A percentile compares a stretch with the other conserved stretches of the same genome.
phyloP scores from a whole-genome alignment of 306 rosid genomes.

The Elaeagnus macrophylla region DNA sequence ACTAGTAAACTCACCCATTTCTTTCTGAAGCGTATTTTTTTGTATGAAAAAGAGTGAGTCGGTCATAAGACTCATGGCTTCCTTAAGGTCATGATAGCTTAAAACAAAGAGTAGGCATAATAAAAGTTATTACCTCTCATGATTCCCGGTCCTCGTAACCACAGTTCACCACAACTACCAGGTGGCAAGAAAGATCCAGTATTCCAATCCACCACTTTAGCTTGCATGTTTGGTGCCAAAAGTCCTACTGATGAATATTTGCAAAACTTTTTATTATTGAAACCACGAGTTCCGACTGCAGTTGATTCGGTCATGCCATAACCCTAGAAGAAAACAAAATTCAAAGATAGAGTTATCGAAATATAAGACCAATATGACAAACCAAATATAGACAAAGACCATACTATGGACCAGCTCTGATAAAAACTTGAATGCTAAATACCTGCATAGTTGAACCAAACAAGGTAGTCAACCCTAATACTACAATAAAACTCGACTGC shows the following conservation, averaged over 20 bases:
- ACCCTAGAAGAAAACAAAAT: conserved; percentile 36
- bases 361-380: neutral
- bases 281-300: conserved; percentile 77
- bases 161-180: conserved; percentile 65
- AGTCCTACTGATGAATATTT: conserved; percentile 68
- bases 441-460: no score
- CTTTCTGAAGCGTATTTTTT: no score
- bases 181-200: conserved; percentile 59
- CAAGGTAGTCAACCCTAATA: no score
- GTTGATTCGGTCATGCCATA: conserved; percentile 91
- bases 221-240: conserved; percentile 80
- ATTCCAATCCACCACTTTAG: conserved; percentile 65
- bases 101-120: neutral
- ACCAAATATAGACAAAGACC: neutral
- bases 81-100: no score
- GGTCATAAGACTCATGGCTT: no score
- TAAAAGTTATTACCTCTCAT: conserved; percentile 53
- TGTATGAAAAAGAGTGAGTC: no score
- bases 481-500: no score
- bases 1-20: no score
- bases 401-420: no score
- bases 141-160: conserved; percentile 70
- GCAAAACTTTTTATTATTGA: conserved; percentile 50
- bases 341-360: neutral
- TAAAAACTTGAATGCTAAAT: no score